Conservation (phyloP, 352 stramenopile genomes). For the Phytopythium sindhum region DNA sequence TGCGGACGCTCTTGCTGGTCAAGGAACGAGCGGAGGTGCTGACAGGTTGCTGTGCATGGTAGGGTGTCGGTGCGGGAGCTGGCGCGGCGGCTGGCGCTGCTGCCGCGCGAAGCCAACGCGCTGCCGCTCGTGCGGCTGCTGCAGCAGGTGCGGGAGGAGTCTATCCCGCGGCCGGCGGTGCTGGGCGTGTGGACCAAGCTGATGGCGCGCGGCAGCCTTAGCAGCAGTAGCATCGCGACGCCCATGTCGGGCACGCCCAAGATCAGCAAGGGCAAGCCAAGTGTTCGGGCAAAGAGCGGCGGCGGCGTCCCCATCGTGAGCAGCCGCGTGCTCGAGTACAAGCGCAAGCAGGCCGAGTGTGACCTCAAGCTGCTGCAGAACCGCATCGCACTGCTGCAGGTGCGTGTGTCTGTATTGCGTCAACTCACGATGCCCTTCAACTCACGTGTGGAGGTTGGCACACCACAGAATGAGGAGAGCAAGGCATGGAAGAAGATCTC, state of each 20-base stretch:
- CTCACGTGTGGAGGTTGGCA: too few relatives aligned
- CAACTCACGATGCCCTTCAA: too few relatives aligned
- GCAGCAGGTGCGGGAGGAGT: conserved; percentile 46
- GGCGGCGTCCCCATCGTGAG: conserved; percentile 41
- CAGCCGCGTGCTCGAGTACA: conserved; percentile 54
- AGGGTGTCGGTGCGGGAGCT: conserved; percentile 39
- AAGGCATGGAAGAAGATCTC: conserved; percentile 81
- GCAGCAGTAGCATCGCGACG: conserved; percentile 1
- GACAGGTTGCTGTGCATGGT: not conserved
- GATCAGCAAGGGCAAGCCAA: conserved; percentile 8
- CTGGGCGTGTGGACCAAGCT: conserved; percentile 54
- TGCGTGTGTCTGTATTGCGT: conserved; percentile 10
- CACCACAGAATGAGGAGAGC: conserved; percentile 53
- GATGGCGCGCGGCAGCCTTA: conserved; percentile 3
- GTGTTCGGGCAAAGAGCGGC: conserved; percentile 26
- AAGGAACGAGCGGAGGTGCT: not conserved
- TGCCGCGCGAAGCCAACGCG: conserved; percentile 31
- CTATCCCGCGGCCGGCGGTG: conserved; percentile 45
- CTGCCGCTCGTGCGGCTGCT: conserved; percentile 44
- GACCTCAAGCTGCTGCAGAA: conserved; percentile 75
- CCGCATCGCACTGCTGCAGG: conserved; percentile 60
- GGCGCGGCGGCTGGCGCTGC: conserved; percentile 22
- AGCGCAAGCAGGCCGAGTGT: conserved; percentile 71
- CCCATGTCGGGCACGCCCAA: not conserved
- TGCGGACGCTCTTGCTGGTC: not conserved